These are phyloP conservation scores for Auricularia heimuer DNA, from an alignment of 768 basidiomycete genomes.

Conservation along the genomic window DNA sequence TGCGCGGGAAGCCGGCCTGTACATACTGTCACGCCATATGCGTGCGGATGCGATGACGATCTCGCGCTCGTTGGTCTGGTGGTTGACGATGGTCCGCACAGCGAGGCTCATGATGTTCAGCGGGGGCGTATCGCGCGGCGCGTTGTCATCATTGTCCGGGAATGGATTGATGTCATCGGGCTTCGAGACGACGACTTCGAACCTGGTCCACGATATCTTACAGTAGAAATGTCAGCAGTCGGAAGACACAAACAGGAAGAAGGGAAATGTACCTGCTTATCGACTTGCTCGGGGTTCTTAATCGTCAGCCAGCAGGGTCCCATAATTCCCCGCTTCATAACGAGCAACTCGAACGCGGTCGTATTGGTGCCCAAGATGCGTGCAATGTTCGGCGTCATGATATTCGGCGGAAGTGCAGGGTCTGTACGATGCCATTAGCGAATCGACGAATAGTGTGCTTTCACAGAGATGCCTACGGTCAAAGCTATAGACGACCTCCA, in stretches of 20 bases:
- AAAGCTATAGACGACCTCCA: conserved; percentile 90
- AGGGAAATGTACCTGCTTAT: conserved; percentile 57
- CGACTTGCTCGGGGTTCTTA: conserved; percentile 61
- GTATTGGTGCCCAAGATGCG: conserved; percentile 89
- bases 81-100: conserved; percentile 85
- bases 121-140: conserved; percentile 76
- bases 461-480: conserved; percentile 42
- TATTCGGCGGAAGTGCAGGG: conserved; percentile 59
- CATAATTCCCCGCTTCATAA: conserved; percentile 95
- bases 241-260: background rate
- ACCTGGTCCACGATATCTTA: conserved; percentile 94
- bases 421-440: conserved; percentile 32
- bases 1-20: background rate
- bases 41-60: conserved; percentile 77
- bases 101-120: conserved; percentile 86
- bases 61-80: conserved; percentile 89
- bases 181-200: conserved; percentile 73
- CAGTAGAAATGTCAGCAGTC: background rate
- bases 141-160: conserved; percentile 54
- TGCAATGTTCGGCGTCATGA: conserved; percentile 74
- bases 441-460: background rate
- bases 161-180: conserved; percentile 87
- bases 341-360: conserved; percentile 85
- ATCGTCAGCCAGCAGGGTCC: conserved; percentile 95
- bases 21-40: conserved; percentile 67